Percentiles rank a stretch among this genome's conserved stretches.
phyloP scores from a whole-genome alignment of 2,329 filamentous ascomycete species.

The Colletotrichum sp. region DNA sequence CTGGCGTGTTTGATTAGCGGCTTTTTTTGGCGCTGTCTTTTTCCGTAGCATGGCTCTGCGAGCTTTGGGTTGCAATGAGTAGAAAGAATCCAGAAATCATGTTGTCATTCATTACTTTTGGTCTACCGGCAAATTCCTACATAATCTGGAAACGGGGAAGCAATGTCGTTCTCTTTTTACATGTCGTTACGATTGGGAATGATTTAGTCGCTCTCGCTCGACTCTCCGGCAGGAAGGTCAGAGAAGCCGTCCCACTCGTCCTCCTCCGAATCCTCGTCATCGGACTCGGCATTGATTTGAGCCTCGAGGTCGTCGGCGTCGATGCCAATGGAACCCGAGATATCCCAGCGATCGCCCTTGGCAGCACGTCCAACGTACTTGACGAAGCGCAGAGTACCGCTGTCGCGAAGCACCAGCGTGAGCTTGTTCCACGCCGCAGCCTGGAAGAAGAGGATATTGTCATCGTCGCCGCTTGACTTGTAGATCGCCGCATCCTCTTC shows the following conservation, averaged over 20 bases:
- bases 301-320: slow-evolving; percentile 56
- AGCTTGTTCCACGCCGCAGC: slow-evolving; percentile 84
- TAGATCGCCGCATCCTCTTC: slow-evolving; percentile 81
- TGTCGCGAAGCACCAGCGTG: slow-evolving; percentile 87
- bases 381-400: slow-evolving; percentile 87
- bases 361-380: slow-evolving; percentile 91
- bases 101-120: neutral
- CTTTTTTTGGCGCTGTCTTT: neutral
- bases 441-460: slow-evolving; percentile 70
- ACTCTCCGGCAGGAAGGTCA: slow-evolving; percentile 25
- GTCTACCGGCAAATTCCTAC: neutral
- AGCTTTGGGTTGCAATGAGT: neutral
- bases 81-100: neutral
- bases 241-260: slow-evolving; percentile 67
- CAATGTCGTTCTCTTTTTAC: neutral
- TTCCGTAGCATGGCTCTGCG: neutral
- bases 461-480: slow-evolving; percentile 77
- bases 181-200: neutral
- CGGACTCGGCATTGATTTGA: slow-evolving; percentile 38
- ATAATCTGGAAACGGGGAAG: neutral
- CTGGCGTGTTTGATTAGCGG: neutral
- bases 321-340: slow-evolving; percentile 80
- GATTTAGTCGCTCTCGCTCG: slow-evolving; percentile 39
- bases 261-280: slow-evolving; percentile 42
- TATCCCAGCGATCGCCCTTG: slow-evolving; percentile 90